Conservation (phyloP, 2,329 filamentous ascomycete species). For the Coniochaeta sp. region DNA sequence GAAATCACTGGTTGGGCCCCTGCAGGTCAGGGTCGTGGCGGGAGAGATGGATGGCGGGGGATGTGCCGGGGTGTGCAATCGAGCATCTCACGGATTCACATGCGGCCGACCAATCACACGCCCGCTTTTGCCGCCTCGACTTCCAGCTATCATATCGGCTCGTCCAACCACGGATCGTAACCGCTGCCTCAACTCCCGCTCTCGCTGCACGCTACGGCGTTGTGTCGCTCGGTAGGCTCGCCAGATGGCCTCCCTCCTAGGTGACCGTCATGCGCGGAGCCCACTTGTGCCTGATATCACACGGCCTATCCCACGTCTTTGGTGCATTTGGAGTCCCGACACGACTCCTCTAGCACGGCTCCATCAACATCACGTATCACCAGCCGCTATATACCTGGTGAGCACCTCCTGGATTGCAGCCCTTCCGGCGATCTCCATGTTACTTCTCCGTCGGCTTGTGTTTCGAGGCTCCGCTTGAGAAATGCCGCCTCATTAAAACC, state of each 20-base stretch:
- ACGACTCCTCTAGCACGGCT: constrained; percentile 11
- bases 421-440: constrained; percentile 35
- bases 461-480: constrained; percentile 41
- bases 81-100: constrained; percentile 1
- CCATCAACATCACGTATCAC: constrained; percentile 28
- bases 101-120: constrained; percentile 11
- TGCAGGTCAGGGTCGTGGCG: background rate
- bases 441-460: constrained; percentile 40
- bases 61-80: constrained; percentile 1
- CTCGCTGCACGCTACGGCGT: constrained; percentile 6
- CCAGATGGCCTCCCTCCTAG: background rate
- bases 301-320: background rate
- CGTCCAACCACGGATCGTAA: constrained; percentile 33
- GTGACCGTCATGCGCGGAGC: background rate
- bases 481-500: constrained; percentile 22
- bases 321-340: background rate
- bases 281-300: constrained; percentile 1
- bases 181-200: constrained; percentile 15
- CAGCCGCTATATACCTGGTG: constrained; percentile 50
- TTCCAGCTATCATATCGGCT: constrained; percentile 21
- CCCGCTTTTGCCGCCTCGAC: constrained; percentile 25
- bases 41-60: constrained; percentile 13
- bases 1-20: background rate
- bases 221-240: background rate
- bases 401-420: constrained; percentile 16